These are phyloP conservation scores for Xylaria sp. DNA, from an alignment of 2,329 filamentous ascomycete species.

Conservation along the genomic window DNA sequence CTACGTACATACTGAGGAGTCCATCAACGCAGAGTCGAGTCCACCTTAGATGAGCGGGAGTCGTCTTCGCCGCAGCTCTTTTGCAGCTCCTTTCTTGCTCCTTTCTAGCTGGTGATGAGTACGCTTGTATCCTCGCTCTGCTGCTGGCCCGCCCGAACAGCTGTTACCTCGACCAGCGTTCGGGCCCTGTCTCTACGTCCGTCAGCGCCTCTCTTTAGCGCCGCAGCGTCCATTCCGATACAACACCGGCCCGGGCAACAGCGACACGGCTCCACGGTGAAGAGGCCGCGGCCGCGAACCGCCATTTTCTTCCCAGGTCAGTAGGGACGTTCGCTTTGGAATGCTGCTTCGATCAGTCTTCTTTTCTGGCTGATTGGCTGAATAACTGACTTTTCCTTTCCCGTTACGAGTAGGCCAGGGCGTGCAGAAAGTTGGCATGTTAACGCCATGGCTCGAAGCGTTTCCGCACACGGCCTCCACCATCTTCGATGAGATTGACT, in stretches of 20 bases:
- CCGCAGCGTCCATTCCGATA: conserved; percentile 39
- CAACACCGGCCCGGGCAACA: conserved; percentile 29
- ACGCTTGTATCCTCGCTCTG: conserved; percentile 43
- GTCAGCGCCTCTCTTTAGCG: conserved; percentile 1
- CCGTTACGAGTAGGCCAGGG: conserved; percentile 73
- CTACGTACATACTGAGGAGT: not conserved
- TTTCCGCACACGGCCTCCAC: conserved; percentile 82
- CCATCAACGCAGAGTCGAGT: conserved; percentile 5
- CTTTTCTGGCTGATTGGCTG: conserved; percentile 26
- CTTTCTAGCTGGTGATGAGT: conserved; percentile 48
- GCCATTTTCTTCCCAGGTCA: conserved; percentile 71
- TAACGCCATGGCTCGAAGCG: conserved; percentile 83
- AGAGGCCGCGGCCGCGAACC: conserved; percentile 57
- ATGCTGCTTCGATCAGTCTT: conserved; percentile 1
- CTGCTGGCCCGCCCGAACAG: conserved; percentile 40
- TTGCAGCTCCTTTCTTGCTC: conserved; percentile 39
- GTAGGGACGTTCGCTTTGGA: conserved; percentile 21
- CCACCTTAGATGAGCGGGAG: conserved; percentile 40
- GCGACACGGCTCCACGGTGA: conserved; percentile 50
- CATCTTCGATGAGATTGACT: conserved; percentile 88
- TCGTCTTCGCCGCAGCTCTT: conserved; percentile 42
- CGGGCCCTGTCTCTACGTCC: conserved; percentile 30
- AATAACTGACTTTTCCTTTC: not conserved
- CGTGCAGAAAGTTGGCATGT: conserved; percentile 90
- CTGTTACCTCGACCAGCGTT: conserved; percentile 30